A percentile compares a stretch with the other conserved stretches of the same genome.
These are phyloP conservation scores for Geranium incanum DNA, from an alignment of 441 rosid species.

Conservation along the genomic window DNA sequence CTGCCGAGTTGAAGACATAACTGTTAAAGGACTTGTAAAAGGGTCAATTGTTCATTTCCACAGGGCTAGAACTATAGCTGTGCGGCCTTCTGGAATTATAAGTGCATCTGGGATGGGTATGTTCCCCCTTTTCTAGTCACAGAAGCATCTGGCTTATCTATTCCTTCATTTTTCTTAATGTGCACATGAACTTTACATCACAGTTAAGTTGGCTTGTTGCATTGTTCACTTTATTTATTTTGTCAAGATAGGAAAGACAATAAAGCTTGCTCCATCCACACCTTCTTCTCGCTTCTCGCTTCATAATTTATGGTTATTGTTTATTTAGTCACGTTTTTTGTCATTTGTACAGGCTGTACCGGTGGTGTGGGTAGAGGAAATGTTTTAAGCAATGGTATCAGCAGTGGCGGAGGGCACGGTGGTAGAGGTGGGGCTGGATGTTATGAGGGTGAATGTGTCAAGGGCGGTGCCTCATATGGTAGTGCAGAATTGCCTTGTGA, in stretches of 20 bases:
- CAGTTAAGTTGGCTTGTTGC: neutral
- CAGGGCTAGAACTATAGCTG: constrained; percentile 77
- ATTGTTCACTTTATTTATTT: constrained; percentile 9
- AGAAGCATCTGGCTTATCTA: neutral
- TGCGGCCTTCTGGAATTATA: constrained; percentile 67
- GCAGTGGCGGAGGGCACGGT: constrained; percentile 99
- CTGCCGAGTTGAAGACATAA: constrained; percentile 95
- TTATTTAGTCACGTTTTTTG: neutral
- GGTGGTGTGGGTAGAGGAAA: constrained; percentile 92
- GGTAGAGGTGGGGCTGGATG: constrained; percentile 90
- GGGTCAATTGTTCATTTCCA: constrained; percentile 98
- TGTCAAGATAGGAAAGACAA: constrained; percentile 14
- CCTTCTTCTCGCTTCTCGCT: neutral
- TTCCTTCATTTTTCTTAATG: neutral
- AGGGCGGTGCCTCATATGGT: constrained; percentile 87
- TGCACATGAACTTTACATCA: neutral
- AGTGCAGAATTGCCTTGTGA: constrained; percentile 86
- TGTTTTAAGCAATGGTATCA: constrained; percentile 60
- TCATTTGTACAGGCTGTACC: constrained; percentile 66
- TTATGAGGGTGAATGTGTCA: constrained; percentile 47
- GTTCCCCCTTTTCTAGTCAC: constrained; percentile 16
- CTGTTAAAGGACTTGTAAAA: constrained; percentile 72
- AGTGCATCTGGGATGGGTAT: constrained; percentile 95
- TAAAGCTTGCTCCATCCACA: neutral
- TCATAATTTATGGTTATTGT: neutral